Percentiles rank a stretch among this genome's conserved stretches.
Evolutionary conservation across 257 asterid species (phyloP).

Genomic region (Solanum clarkiae): DNA sequence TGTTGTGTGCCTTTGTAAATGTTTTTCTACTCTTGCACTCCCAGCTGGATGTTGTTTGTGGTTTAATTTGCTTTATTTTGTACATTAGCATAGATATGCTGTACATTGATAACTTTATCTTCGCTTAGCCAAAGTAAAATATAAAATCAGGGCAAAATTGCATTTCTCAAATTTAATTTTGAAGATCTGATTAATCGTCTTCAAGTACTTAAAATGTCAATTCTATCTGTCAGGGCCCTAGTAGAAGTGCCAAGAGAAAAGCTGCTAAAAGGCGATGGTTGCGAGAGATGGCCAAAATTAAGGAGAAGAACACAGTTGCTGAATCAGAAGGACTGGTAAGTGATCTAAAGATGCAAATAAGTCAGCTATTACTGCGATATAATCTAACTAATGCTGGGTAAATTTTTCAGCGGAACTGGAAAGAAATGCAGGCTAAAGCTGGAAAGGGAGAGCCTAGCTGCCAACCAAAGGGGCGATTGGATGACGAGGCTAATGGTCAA

Average conservation of each 20-base stretch:
- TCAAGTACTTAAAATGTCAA: not conserved
- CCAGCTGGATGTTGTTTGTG: not conserved
- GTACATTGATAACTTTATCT: not conserved
- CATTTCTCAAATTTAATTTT: not conserved
- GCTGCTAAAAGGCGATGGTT: conserved; percentile 49
- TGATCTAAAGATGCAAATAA: not conserved
- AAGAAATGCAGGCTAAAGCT: conserved; percentile 43
- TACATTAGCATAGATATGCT: too few relatives aligned
- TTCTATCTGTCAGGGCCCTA: conserved; percentile 33
- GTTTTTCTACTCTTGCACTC: not conserved
- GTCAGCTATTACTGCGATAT: not conserved
- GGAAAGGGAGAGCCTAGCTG: conserved; percentile 22
- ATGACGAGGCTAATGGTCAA: conserved; percentile 1
- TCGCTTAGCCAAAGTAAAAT: not conserved
- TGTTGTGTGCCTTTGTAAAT: not conserved
- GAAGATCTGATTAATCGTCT: not conserved
- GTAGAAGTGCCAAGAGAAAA: conserved; percentile 82
- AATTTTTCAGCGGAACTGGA: conserved; percentile 60
- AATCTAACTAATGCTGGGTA: not conserved
- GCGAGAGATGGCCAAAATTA: conserved; percentile 72
- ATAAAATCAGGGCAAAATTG: not conserved
- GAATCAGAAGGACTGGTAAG: conserved; percentile 71
- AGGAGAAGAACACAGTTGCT: conserved; percentile 35
- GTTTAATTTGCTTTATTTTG: not conserved
- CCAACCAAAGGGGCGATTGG: conserved; percentile 25